Base-by-base conservation (phyloP, 2,329 filamentous ascomycete species). In the Colletotrichum brevisporum region DNA sequence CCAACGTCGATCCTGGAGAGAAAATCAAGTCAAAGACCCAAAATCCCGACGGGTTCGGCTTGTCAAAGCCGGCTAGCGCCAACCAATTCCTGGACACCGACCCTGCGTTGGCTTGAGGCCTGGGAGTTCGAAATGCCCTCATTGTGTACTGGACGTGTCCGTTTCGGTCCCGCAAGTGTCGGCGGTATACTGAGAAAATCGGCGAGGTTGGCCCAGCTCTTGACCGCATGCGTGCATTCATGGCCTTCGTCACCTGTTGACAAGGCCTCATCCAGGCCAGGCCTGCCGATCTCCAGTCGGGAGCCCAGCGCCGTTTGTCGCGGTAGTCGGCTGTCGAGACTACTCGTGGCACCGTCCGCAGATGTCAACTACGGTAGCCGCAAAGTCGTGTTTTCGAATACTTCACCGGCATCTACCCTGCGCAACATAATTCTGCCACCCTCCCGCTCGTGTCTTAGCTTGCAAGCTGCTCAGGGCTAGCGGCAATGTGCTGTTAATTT, bases 1-100 rank as follows among this genome's bases (percentile, higher is more conserved):
- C 50, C 62, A 10, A 12, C 24, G 62, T 51, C 63, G 62, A 69
- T 66, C 62, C 26, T 66, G 51, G 56, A 56, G 43, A 61, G 16
- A 43, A 21, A n/a, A 41, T 41, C 26, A 10, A 41, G 24, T 45
- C 51, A 61, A 66, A 56, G 24, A 12, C 55, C 50, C 55, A 56
- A 52, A 45, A 24, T 13, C 50, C 56, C 62, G 51, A 43, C 21
- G 39, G 31, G 51, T n/a, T 55, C 21, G 51, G 51, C 67, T 67
- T 51, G 67, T 53, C 62, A 65, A 55, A 21, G 48, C 31, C 21
- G 45, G 41, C 50, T 43, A 58, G 61, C 39, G 55, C 47, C 39
- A n/a, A 53, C 53, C 39, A n/a, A 53, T 53, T 64, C 16, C 61
- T n/a, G 41, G 15, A 26, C 36, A 8, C 45, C 31, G 16, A 27